A percentile compares a stretch with the other conserved stretches of the same genome.
These are phyloP conservation scores for Punica granatum DNA, from an alignment of 345 rosid genomes.

Conservation along the genomic window DNA sequence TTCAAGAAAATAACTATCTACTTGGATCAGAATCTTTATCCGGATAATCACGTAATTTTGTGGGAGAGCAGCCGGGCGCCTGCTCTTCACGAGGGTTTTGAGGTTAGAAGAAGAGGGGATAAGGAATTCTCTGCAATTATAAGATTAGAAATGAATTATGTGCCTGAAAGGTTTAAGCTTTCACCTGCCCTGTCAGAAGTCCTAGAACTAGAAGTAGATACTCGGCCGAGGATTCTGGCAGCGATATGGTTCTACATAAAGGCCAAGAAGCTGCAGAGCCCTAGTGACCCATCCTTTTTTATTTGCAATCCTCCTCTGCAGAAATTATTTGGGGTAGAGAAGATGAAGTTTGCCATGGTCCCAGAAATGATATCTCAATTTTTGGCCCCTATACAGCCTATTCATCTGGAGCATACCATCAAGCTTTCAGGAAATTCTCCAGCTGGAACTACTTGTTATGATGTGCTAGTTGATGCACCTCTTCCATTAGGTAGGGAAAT, in stretches of 20 bases:
- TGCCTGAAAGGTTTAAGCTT: constrained; percentile 21
- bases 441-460: constrained; percentile 18
- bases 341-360: constrained; percentile 14
- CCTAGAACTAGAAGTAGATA: constrained; percentile 16
- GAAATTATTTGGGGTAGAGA: constrained; percentile 17
- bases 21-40: constrained; percentile 19
- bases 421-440: constrained; percentile 22
- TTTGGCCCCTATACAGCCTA: constrained; percentile 16
- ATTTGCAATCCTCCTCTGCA: constrained; percentile 18
- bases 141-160: constrained; percentile 14
- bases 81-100: constrained; percentile 19
- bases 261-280: constrained; percentile 17
- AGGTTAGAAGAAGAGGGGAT: constrained; percentile 22
- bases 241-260: constrained; percentile 22
- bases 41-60: constrained; percentile 18
- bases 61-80: constrained; percentile 20
- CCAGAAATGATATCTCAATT: constrained; percentile 12
- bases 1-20: constrained; percentile 20
- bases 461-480: constrained; percentile 19
- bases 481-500: constrained; percentile 15
- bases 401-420: constrained; percentile 19
- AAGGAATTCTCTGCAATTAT: constrained; percentile 15
- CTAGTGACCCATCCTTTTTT: constrained; percentile 16
- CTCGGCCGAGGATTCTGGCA: constrained; percentile 16
- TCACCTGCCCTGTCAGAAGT: constrained; percentile 15